phyloP scores from a whole-genome alignment of 768 basidiomycete genomes.

The Rhizopogon vesiculosus region DNA sequence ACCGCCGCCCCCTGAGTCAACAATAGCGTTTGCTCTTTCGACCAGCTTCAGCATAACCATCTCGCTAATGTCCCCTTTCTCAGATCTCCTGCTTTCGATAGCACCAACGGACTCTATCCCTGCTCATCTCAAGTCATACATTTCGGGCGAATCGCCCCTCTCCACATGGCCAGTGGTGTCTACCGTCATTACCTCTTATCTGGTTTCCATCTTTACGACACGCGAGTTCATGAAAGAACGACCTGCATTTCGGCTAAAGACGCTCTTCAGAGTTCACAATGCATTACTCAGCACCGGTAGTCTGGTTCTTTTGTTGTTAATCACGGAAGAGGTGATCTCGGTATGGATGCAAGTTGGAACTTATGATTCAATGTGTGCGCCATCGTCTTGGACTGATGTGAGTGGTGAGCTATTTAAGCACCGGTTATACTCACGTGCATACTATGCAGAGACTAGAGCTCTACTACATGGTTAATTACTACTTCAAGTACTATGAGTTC shows the following conservation, averaged over 20 bases:
- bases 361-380: constrained; percentile 71
- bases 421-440: constrained; percentile 1
- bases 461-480: constrained; percentile 97
- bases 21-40: background rate
- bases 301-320: constrained; percentile 68
- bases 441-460: constrained; percentile 71
- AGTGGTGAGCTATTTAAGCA: constrained; percentile 25
- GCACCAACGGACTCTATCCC: constrained; percentile 53
- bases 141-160: constrained; percentile 72
- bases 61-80: constrained; percentile 59
- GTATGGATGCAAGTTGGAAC: constrained; percentile 69
- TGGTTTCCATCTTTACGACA: constrained; percentile 80
- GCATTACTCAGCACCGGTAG: constrained; percentile 79
- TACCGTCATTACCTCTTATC: constrained; percentile 66
- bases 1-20: no score
- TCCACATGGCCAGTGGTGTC: constrained; percentile 71
- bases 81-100: constrained; percentile 57
- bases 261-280: constrained; percentile 86
- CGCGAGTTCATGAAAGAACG: constrained; percentile 78
- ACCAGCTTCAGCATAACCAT: background rate
- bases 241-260: constrained; percentile 64
- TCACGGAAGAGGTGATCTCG: constrained; percentile 86
- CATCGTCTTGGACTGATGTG: constrained; percentile 78
- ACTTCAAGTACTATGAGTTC: constrained; percentile 93
- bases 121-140: constrained; percentile 54